Conservation (phyloP, 83 land plant species). For the Picea mariana region DNA sequence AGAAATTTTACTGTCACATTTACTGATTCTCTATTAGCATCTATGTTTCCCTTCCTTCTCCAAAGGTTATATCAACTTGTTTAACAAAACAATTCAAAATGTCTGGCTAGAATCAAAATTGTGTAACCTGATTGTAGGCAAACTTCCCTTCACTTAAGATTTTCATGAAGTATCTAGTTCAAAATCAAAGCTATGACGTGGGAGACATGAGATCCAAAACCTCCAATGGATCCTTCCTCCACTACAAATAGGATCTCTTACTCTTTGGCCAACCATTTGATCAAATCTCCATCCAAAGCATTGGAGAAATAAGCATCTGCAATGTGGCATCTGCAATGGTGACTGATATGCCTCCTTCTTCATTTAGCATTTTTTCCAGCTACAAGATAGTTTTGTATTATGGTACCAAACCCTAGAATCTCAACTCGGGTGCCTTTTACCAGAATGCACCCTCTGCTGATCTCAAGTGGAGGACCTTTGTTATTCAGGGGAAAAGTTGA, state of each 20-base stretch:
- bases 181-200: conserved; percentile 45
- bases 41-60: too few species aligned
- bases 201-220: conserved; percentile 71
- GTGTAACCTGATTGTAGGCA: too few species aligned
- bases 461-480: conserved; percentile 71
- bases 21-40: too few species aligned
- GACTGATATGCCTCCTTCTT: conserved; percentile 22
- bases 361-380: conserved; percentile 38
- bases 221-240: conserved; percentile 80
- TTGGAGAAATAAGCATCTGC: conserved; percentile 84
- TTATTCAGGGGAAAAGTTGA: conserved; percentile 30
- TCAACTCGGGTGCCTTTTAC: conserved; percentile 61
- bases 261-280: conserved; percentile 51
- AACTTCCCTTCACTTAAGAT: conserved; percentile 33
- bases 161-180: conserved; percentile 62
- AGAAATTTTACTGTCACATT: too few species aligned
- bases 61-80: too few species aligned
- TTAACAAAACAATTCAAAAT: too few species aligned
- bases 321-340: conserved; percentile 76
- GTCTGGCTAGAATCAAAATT: too few species aligned
- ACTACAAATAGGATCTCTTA: conserved; percentile 61
- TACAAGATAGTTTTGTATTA: conserved; percentile 58
- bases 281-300: conserved; percentile 62
- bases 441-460: conserved; percentile 64
- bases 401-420: conserved; percentile 66